A percentile compares a stretch with the other conserved stretches of the same genome.
Evolutionary conservation across 352 stramenopile genomes (phyloP).

Genomic region (Phytophthora tentaculata): DNA sequence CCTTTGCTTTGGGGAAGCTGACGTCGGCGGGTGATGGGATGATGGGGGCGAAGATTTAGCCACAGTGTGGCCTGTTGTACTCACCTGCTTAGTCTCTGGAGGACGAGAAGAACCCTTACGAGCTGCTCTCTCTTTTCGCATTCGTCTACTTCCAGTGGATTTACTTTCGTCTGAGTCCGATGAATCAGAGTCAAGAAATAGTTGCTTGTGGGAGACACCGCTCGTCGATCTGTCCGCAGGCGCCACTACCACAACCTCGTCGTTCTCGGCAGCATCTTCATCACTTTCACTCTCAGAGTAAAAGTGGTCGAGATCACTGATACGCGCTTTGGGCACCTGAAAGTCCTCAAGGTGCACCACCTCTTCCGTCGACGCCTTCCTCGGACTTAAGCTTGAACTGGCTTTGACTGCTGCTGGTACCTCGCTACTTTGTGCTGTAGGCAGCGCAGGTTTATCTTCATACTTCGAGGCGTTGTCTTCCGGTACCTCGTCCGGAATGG

Average conservation of each 20-base stretch:
- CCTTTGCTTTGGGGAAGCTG: slow-evolving; percentile 17
- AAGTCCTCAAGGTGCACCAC: slow-evolving; percentile 80
- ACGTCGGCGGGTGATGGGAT: slow-evolving; percentile 9
- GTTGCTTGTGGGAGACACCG: slow-evolving; percentile 70
- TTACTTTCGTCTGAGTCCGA: slow-evolving; percentile 47
- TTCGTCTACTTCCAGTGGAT: neutral
- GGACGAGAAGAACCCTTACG: slow-evolving; percentile 9
- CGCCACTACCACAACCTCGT: slow-evolving; percentile 65
- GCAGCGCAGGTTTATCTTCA: slow-evolving; percentile 1
- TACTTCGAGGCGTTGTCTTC: neutral
- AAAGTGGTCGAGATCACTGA: slow-evolving; percentile 75
- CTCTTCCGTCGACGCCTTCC: slow-evolving; percentile 40
- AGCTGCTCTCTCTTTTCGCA: slow-evolving; percentile 10
- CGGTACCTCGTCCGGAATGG: slow-evolving; percentile 6
- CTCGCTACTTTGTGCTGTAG: neutral
- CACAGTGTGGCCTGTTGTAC: slow-evolving; percentile 1
- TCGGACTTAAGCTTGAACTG: slow-evolving; percentile 8
- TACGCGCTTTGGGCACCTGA: slow-evolving; percentile 61
- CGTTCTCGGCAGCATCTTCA: slow-evolving; percentile 40
- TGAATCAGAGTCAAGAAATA: slow-evolving; percentile 75
- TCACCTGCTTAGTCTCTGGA: slow-evolving; percentile 17
- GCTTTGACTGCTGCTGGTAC: neutral
- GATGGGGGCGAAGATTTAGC: neutral
- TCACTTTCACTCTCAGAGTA: slow-evolving; percentile 83
- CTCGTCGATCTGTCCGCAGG: slow-evolving; percentile 33